Percentiles rank a stretch among this genome's conserved stretches.
Evolutionary conservation across 257 asterid genomes (phyloP).

Genomic region (Fraxinus cuspidata): DNA sequence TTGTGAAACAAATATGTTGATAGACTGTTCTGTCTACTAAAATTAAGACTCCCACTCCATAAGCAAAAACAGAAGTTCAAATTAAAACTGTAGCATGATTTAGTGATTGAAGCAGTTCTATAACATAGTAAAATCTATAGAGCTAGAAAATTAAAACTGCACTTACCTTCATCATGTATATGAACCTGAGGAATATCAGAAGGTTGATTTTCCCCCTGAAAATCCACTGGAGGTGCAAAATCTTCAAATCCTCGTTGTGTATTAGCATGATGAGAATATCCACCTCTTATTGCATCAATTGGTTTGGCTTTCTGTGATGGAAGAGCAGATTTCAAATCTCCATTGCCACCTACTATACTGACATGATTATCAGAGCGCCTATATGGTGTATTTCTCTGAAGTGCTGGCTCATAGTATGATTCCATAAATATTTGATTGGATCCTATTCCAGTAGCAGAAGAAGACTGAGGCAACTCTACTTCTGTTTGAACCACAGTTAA

Average conservation of each 20-base stretch:
- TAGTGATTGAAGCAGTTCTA: neutral
- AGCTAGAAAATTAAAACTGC: constrained; percentile 21
- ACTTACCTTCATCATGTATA: constrained; percentile 59
- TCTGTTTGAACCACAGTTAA: constrained; percentile 49
- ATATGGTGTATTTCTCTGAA: constrained; percentile 29
- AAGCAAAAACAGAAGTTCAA: neutral
- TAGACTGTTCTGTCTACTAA: neutral
- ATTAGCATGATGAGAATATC: constrained; percentile 30
- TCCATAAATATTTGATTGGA: constrained; percentile 58
- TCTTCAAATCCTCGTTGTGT: constrained; percentile 35
- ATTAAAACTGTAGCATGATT: neutral
- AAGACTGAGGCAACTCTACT: constrained; percentile 64
- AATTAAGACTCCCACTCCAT: too few species aligned
- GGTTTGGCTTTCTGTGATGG: constrained; percentile 31
- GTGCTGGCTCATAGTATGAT: constrained; percentile 35
- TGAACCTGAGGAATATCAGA: constrained; percentile 38
- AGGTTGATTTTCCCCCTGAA: constrained; percentile 67
- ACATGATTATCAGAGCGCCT: constrained; percentile 28
- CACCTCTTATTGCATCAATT: constrained; percentile 30
- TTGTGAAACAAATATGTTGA: neutral
- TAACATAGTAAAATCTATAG: neutral
- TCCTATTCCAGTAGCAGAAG: constrained; percentile 71
- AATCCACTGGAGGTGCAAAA: constrained; percentile 40
- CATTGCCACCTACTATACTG: constrained; percentile 13
- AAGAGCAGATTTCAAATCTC: constrained; percentile 31